These are phyloP conservation scores for Elaeis oleifera DNA, from an alignment of 202 grass and related monocot genomes.

Conservation along the genomic window DNA sequence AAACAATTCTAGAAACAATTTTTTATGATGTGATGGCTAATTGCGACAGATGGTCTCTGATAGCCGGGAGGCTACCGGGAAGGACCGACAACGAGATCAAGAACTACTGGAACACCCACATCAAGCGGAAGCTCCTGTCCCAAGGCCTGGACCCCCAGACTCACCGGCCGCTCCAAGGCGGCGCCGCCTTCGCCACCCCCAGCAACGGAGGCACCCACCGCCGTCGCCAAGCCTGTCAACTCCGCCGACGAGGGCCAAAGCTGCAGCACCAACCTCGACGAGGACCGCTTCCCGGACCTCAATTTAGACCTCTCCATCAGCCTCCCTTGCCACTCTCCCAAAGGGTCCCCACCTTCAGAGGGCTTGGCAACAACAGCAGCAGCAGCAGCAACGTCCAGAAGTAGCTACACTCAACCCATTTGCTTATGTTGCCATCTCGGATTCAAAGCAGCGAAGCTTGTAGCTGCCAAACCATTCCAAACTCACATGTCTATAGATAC, in stretches of 20 bases:
- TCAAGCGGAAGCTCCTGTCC: constrained; percentile 70
- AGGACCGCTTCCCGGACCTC: constrained; percentile 41
- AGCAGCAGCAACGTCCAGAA: constrained; percentile 1
- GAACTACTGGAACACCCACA: constrained; percentile 98
- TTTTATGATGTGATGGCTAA: too few species aligned
- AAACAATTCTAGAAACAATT: too few species aligned
- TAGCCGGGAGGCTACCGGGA: constrained; percentile 64
- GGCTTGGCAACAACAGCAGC: constrained; percentile 7
- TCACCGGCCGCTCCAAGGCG: constrained; percentile 35
- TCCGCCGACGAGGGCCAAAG: constrained; percentile 19
- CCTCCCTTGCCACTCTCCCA: constrained; percentile 42
- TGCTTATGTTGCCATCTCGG: constrained; percentile 69
- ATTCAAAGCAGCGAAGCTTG: constrained; percentile 41
- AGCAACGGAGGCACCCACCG: constrained; percentile 1
- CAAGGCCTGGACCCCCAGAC: constrained; percentile 73
- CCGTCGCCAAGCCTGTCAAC: constrained; percentile 3
- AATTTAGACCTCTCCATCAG: constrained; percentile 94
- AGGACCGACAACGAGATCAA: constrained; percentile 98
- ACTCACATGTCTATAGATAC: constrained; percentile 25
- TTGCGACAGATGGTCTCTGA: constrained; percentile 61
- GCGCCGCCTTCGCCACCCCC: not conserved
- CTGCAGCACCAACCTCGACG: not conserved
- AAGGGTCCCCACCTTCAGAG: not conserved
- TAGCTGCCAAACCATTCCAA: constrained; percentile 35
- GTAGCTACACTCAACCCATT: constrained; percentile 29